A percentile compares a stretch with the other conserved stretches of the same genome.
Conservation (phyloP, 2,329 filamentous ascomycete genomes). For the Neospermospora avenae region DNA sequence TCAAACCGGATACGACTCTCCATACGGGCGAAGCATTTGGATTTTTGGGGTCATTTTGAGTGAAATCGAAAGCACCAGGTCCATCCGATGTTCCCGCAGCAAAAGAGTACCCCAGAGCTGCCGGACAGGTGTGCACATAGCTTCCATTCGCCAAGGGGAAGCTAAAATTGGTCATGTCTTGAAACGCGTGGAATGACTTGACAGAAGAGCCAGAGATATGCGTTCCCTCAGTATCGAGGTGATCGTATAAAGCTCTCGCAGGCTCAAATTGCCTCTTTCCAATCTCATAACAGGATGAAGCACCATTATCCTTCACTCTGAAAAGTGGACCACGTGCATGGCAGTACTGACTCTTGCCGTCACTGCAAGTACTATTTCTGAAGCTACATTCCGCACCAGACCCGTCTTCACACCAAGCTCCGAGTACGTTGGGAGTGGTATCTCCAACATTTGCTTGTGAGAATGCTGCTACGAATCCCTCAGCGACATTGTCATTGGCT, state of each 20-base stretch:
- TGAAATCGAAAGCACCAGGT: slow-evolving; percentile 89
- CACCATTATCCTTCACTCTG: slow-evolving; percentile 64
- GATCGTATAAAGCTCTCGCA: slow-evolving; percentile 57
- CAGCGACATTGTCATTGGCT: slow-evolving; percentile 51
- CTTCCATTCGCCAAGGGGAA: slow-evolving; percentile 74
- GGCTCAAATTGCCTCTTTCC: slow-evolving; percentile 67
- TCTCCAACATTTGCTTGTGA: slow-evolving; percentile 91
- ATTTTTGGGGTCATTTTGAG: slow-evolving; percentile 75
- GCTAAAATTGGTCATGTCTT: slow-evolving; percentile 72
- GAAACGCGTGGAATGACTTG: slow-evolving; percentile 80
- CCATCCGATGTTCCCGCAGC: slow-evolving; percentile 91
- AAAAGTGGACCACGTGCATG: slow-evolving; percentile 73
- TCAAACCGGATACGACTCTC: slow-evolving; percentile 67
- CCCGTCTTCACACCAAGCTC: slow-evolving; percentile 86
- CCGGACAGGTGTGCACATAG: slow-evolving; percentile 72
- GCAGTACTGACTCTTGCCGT: slow-evolving; percentile 66
- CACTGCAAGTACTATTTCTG: slow-evolving; percentile 78
- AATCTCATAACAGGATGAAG: slow-evolving; percentile 72
- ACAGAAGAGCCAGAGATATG: slow-evolving; percentile 63
- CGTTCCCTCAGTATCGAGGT: slow-evolving; percentile 41
- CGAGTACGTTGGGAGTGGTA: slow-evolving; percentile 82
- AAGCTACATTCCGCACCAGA: slow-evolving; percentile 68
- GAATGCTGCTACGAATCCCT: slow-evolving; percentile 83
- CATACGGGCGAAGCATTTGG: slow-evolving; percentile 68
- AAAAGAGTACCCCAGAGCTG: slow-evolving; percentile 87